Conservation (phyloP, 164 flowering plant species). For the Euptelea pleiosperma region DNA sequence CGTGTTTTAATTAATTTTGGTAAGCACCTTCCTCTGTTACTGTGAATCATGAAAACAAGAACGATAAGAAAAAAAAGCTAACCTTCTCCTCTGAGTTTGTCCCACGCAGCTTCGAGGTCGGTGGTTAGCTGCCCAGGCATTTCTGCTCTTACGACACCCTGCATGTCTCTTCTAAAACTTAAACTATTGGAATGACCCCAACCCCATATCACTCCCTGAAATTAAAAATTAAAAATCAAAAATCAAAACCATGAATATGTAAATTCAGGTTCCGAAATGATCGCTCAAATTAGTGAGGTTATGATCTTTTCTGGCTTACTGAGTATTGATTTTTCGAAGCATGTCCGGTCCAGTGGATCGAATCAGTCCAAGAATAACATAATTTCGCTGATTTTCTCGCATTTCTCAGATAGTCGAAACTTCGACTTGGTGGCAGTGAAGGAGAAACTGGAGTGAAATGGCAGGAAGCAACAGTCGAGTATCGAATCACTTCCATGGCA, state of each 20-base stretch:
- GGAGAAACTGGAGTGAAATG: slow-evolving; percentile 35
- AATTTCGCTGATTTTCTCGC: slow-evolving; percentile 12
- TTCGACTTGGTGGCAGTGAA: slow-evolving; percentile 10
- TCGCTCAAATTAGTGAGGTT: too few species aligned
- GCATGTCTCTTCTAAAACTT: slow-evolving; percentile 32
- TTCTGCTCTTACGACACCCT: slow-evolving; percentile 66
- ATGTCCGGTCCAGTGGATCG: slow-evolving; percentile 27
- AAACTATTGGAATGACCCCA: slow-evolving; percentile 44
- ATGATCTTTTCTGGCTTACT: too few species aligned
- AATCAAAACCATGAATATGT: not conserved
- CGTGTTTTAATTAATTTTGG: too few species aligned
- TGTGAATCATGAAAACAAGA: too few species aligned
- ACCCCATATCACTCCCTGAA: slow-evolving; percentile 69
- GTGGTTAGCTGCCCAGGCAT: slow-evolving; percentile 93
- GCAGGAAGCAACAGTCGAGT: slow-evolving; percentile 53
- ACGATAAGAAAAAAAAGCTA: too few species aligned
- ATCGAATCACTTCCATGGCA: slow-evolving; percentile 51
- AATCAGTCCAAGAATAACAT: slow-evolving; percentile 38
- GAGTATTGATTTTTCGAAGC: slow-evolving; percentile 42
- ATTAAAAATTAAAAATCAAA: not conserved
- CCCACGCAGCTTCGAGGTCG: slow-evolving; percentile 93
- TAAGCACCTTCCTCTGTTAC: too few species aligned
- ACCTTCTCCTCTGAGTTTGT: slow-evolving; percentile 96
- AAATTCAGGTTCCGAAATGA: not conserved
- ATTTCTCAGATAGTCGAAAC: slow-evolving; percentile 3